These are phyloP conservation scores for Thermochaetoides dissita DNA, from an alignment of 2,329 filamentous ascomycete species.

Conservation along the genomic window DNA sequence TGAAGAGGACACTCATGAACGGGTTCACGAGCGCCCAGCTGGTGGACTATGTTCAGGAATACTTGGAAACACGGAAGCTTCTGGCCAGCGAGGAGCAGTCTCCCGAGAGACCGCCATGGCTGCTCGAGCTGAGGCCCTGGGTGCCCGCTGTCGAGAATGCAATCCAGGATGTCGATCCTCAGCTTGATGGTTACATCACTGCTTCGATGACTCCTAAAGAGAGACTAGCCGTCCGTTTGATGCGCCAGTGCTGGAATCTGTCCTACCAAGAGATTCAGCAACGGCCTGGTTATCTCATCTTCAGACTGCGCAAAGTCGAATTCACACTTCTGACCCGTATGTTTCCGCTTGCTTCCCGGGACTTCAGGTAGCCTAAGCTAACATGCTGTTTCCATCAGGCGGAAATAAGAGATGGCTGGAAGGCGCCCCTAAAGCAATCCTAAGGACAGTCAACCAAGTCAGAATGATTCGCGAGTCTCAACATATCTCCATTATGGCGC, in stretches of 20 bases:
- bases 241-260: constrained; percentile 38
- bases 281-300: constrained; percentile 25
- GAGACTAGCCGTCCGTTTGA: constrained; percentile 26
- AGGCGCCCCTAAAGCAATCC: constrained; percentile 17
- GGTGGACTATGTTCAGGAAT: constrained; percentile 24
- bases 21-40: constrained; percentile 37
- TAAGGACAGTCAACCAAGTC: constrained; percentile 25
- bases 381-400: constrained; percentile 14
- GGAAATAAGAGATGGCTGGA: constrained; percentile 24
- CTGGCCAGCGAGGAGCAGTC: no score
- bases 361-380: constrained; percentile 1
- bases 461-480: constrained; percentile 20
- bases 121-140: constrained; percentile 29
- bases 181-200: constrained; percentile 20
- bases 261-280: constrained; percentile 31
- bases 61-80: constrained; percentile 1
- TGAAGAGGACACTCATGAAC: constrained; percentile 24
- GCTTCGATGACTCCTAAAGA: constrained; percentile 24
- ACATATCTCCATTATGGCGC: constrained; percentile 23
- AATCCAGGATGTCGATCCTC: constrained; percentile 9
- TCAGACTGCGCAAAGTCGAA: constrained; percentile 26
- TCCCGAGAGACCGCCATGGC: constrained; percentile 22
- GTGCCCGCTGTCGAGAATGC: constrained; percentile 18
- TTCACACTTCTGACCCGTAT: constrained; percentile 33
- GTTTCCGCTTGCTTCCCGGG: constrained; percentile 12